phyloP scores from a whole-genome alignment of 371 early-diverging fungal genomes.

The Rhizomucor miehei region DNA sequence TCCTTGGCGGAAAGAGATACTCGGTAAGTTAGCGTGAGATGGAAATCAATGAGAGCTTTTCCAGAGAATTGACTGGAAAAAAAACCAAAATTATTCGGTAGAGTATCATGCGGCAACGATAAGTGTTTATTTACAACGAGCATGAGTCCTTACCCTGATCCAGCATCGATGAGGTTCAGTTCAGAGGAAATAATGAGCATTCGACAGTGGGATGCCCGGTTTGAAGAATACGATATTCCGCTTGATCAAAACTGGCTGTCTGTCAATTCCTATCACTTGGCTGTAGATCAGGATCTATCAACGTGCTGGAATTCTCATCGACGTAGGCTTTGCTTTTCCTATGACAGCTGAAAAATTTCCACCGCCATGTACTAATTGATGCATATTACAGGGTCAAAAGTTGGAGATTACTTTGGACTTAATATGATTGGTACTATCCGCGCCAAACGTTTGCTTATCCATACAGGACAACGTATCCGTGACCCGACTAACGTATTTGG shows the following conservation, averaged over 20 bases:
- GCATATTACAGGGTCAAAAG: constrained; percentile 19
- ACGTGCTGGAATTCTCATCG: constrained; percentile 57
- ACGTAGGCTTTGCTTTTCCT: constrained; percentile 18
- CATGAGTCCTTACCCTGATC: constrained; percentile 44
- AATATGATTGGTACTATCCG: constrained; percentile 42
- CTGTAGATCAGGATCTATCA: constrained; percentile 52
- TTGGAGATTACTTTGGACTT: constrained; percentile 48
- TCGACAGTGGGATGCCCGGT: constrained; percentile 32
- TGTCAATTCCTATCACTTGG: constrained; percentile 47
- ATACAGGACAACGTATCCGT: constrained; percentile 6
- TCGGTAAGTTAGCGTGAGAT: not conserved
- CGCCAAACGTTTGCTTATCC: constrained; percentile 27
- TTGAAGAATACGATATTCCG: constrained; percentile 26
- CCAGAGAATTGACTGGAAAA: not conserved
- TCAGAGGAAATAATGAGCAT: constrained; percentile 35
- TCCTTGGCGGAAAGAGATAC: not conserved
- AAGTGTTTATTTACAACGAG: constrained; percentile 58
- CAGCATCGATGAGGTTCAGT: constrained; percentile 16
- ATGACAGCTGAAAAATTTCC: no score
- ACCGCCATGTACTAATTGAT: not conserved
- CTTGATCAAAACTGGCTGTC: constrained; percentile 32
- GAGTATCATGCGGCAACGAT: constrained; percentile 44
- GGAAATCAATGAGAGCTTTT: not conserved
- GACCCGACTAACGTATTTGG: constrained; percentile 24
- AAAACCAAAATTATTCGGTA: constrained; percentile 10